phyloP scores from a whole-genome alignment of 1,284 basidiomycete genomes.

The Erythrobasidium hasegawianum region DNA sequence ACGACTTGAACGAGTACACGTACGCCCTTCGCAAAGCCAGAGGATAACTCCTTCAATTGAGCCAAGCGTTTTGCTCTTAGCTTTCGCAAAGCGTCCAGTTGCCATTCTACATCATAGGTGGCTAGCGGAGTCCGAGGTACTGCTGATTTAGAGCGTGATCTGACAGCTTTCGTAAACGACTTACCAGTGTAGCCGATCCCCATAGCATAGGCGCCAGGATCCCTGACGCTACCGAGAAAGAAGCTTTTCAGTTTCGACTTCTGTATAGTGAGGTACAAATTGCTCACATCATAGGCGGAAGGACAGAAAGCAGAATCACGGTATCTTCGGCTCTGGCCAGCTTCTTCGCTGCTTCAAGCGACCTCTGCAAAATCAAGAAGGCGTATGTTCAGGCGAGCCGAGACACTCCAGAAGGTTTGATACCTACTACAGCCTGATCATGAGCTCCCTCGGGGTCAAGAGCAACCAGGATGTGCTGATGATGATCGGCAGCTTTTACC shows the following conservation, averaged over 20 bases:
- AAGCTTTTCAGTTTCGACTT: background rate
- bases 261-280: background rate
- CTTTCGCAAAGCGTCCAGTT: constrained; percentile 14
- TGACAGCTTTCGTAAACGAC: too few relatives aligned
- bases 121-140: background rate
- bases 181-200: constrained; percentile 9
- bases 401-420: too few relatives aligned
- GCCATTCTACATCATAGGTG: constrained; percentile 30
- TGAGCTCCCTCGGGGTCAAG: constrained; percentile 20
- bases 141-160: too few relatives aligned
- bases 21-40: constrained; percentile 20
- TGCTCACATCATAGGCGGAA: constrained; percentile 27
- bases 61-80: constrained; percentile 11
- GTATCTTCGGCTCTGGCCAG: constrained; percentile 18
- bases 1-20: constrained; percentile 25
- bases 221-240: constrained; percentile 3
- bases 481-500: background rate
- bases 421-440: constrained; percentile 8
- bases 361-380: background rate
- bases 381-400: too few relatives aligned
- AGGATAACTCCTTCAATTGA: constrained; percentile 15
- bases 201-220: constrained; percentile 20
- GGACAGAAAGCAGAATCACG: constrained; percentile 22
- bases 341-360: constrained; percentile 8
- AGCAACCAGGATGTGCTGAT: constrained; percentile 10